phyloP scores from a whole-genome alignment of 208 protist genomes.

The Trypanosoma platydactyli region DNA sequence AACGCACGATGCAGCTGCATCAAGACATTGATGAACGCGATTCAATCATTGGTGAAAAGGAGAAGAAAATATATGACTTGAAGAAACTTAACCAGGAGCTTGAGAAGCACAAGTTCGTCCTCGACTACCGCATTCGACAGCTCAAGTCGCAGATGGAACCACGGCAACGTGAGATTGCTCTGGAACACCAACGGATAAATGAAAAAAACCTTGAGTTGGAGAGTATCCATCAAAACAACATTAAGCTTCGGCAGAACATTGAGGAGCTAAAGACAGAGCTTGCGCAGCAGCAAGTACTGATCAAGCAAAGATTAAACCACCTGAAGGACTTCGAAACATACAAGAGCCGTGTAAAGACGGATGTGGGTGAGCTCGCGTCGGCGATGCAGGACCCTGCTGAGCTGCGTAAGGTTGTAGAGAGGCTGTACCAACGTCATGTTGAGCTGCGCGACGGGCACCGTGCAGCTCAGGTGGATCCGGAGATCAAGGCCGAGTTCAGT shows the following conservation, averaged over 20 bases:
- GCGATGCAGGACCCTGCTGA: slow-evolving; percentile 88
- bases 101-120: slow-evolving; percentile 98
- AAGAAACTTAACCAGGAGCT: slow-evolving; percentile 98
- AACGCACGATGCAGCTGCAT: slow-evolving; percentile 85
- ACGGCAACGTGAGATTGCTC: slow-evolving; percentile 92
- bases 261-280: slow-evolving; percentile 91
- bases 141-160: slow-evolving; percentile 98
- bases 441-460: slow-evolving; percentile 61
- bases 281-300: slow-evolving; percentile 80
- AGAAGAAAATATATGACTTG: slow-evolving; percentile 96
- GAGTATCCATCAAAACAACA: slow-evolving; percentile 88
- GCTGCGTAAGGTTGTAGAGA: slow-evolving; percentile 79
- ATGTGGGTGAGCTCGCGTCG: slow-evolving; percentile 83
- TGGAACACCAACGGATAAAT: slow-evolving; percentile 91
- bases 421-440: slow-evolving; percentile 89
- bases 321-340: slow-evolving; percentile 91
- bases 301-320: slow-evolving; percentile 67
- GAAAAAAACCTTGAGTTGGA: slow-evolving; percentile 92
- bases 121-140: slow-evolving; percentile 98
- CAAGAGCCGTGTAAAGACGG: slow-evolving; percentile 74
- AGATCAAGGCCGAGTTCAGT: slow-evolving; percentile 89
- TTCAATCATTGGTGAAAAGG: slow-evolving; percentile 94
- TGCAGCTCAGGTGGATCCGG: slow-evolving; percentile 61
- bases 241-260: slow-evolving; percentile 85
- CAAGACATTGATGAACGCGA: slow-evolving; percentile 95